These are phyloP conservation scores for Hortaea sp. DNA, from an alignment of 2,329 filamentous ascomycete species.

Conservation along the genomic window DNA sequence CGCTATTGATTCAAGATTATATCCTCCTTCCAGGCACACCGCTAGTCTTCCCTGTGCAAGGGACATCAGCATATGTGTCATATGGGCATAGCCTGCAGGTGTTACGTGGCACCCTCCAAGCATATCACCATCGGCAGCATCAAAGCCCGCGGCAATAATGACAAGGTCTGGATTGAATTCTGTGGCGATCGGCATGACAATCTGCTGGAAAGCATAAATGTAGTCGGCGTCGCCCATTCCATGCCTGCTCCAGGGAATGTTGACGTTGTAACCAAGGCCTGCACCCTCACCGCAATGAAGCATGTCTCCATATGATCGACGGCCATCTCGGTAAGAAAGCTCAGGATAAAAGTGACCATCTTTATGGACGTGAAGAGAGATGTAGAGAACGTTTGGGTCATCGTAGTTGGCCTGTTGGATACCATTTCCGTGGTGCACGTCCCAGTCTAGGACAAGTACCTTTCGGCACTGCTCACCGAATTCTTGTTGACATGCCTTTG, in stretches of 20 bases:
- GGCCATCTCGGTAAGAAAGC: constrained; percentile 46
- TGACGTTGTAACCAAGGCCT: constrained; percentile 55
- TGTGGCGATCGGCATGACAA: constrained; percentile 90
- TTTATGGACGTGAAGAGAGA: constrained; percentile 83
- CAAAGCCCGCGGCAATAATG: constrained; percentile 91
- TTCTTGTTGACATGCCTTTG: constrained; percentile 74
- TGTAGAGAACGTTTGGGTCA: constrained; percentile 89
- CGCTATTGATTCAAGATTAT: constrained; percentile 88
- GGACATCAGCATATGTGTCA: constrained; percentile 99
- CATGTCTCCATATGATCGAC: constrained; percentile 46
- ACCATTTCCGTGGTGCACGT: constrained; percentile 74
- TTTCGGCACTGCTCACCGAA: constrained; percentile 75
- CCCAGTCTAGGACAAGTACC: constrained; percentile 86
- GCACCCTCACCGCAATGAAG: constrained; percentile 48
- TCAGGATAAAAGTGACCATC: constrained; percentile 77
- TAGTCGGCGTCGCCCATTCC: constrained; percentile 96
- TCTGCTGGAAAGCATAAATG: constrained; percentile 87
- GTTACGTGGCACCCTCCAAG: constrained; percentile 88
- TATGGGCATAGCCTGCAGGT: constrained; percentile 86
- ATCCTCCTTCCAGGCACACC: constrained; percentile 90
- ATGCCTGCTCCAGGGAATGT: constrained; percentile 57
- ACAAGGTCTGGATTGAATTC: constrained; percentile 93
- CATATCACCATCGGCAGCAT: constrained; percentile 87
- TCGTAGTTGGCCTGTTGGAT: constrained; percentile 94
- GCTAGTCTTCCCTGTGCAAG: constrained; percentile 80